phyloP scores from a whole-genome alignment of 108 stramenopile genomes.

The Discostella pseudostelligera region DNA sequence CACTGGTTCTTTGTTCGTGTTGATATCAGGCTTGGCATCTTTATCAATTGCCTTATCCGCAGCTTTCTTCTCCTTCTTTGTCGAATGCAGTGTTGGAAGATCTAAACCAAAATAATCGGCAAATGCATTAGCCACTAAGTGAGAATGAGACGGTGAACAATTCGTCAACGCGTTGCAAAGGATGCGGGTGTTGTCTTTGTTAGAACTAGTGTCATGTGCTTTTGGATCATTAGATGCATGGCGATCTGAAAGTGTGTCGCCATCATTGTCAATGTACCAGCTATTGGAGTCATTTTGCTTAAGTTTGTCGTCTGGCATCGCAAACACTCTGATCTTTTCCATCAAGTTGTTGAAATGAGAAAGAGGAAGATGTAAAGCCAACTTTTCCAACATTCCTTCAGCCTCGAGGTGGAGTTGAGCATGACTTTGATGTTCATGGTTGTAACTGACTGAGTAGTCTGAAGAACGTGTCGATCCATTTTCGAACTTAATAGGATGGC shows the following conservation, averaged over 20 bases:
- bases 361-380: constrained; percentile 27
- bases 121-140: too few relatives aligned
- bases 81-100: too few relatives aligned
- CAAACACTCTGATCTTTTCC: constrained; percentile 21
- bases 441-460: too few relatives aligned
- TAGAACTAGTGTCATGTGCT: not conserved
- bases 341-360: constrained; percentile 43
- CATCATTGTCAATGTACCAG: constrained; percentile 4
- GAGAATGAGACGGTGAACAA: too few relatives aligned
- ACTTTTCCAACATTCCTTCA: constrained; percentile 23
- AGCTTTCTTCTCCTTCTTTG: not conserved
- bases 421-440: constrained; percentile 14
- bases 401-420: constrained; percentile 24
- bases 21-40: constrained; percentile 8
- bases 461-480: not conserved
- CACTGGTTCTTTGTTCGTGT: constrained; percentile 8
- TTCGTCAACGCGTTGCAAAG: too few relatives aligned
- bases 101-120: too few relatives aligned
- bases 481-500: constrained; percentile 9
- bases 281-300: not conserved
- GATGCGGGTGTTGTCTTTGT: too few relatives aligned
- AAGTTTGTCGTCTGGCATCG: constrained; percentile 21
- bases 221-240: not conserved
- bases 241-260: not conserved
- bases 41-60: constrained; percentile 8